Base-by-base conservation (phyloP, 73 alveolate genomes). In the Paramecium sexaurelia region DNA sequence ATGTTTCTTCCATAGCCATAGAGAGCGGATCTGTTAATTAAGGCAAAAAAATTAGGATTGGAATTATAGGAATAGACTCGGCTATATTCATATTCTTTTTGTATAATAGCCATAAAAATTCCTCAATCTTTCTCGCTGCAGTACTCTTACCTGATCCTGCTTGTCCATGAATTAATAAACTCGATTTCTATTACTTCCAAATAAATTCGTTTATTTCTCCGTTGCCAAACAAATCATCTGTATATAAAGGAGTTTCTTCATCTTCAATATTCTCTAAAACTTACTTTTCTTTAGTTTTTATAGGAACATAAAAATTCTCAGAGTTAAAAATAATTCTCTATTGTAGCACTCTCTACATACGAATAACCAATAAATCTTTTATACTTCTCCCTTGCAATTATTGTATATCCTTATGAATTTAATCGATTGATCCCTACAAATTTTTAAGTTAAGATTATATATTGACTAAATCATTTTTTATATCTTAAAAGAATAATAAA, bases 91-190 rank as follows among this genome's bases (percentile, higher is more conserved):
- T 20, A 73, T 27, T 35, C 27, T 32, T 29, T 37, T 73, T 29
- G n/a, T 13, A 73, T 41, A 35, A n/a, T 3, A 29, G 27, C 87
- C 87, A 73, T 35, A 73, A 73, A 7, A 73, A 73, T 73, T 73
- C 87, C 17, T 73, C 87, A 5, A 73, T 73, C 29, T 73, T 73
- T 27, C 87, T 10, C 2, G 87, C 87, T 4, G 87, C 55, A 17
- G 87, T 73, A 33, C 87, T 73, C 29, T 73, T 73, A 5, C 87
- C 87, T 5, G 87, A 73, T 3, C 87, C 87, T 13, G 87, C 87
- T 37, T 32, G 10, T 20, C 87, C 87, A 73, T 73, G 87, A 20
- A 73, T 73, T 32, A 73, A 73, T 19, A 73, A 17, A 73, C 61
- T 32, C 10, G 13, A 20, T 37, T 73, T 32, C 37, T 73, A 24